Percentiles rank a stretch among this genome's conserved stretches.
These are phyloP conservation scores for Prunus mume DNA, from an alignment of 306 rosid species.

Conservation along the genomic window DNA sequence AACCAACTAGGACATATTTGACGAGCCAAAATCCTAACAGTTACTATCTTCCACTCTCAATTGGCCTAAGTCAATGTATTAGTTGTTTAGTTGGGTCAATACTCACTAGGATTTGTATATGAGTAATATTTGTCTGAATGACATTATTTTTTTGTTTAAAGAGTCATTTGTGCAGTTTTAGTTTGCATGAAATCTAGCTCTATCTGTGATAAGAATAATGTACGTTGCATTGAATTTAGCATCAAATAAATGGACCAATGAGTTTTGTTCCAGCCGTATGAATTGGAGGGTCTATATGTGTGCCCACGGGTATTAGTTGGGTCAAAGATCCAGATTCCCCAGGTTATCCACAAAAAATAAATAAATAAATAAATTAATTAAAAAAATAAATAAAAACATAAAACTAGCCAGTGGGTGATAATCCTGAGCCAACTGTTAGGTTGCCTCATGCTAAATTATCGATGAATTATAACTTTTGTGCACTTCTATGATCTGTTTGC, in stretches of 20 bases:
- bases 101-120: neutral
- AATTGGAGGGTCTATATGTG: conserved; percentile 1
- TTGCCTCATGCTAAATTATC: conserved; percentile 7
- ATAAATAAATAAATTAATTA: neutral
- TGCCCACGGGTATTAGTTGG: neutral
- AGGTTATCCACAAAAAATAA: neutral
- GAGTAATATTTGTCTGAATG: neutral
- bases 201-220: neutral
- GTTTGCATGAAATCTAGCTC: neutral
- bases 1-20: no score
- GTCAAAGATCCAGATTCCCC: neutral
- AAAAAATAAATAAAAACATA: neutral
- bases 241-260: neutral
- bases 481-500: conserved; percentile 8
- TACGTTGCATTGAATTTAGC: neutral
- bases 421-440: conserved; percentile 8
- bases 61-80: neutral
- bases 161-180: neutral
- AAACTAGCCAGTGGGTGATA: neutral
- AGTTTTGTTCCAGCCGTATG: neutral
- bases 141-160: neutral
- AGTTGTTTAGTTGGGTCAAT: neutral
- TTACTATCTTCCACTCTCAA: neutral
- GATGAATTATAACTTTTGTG: conserved; percentile 18
- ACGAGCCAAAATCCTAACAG: no score